phyloP scores from a whole-genome alignment of 208 protist species.

The Herpetomonas samuelpessoai region DNA sequence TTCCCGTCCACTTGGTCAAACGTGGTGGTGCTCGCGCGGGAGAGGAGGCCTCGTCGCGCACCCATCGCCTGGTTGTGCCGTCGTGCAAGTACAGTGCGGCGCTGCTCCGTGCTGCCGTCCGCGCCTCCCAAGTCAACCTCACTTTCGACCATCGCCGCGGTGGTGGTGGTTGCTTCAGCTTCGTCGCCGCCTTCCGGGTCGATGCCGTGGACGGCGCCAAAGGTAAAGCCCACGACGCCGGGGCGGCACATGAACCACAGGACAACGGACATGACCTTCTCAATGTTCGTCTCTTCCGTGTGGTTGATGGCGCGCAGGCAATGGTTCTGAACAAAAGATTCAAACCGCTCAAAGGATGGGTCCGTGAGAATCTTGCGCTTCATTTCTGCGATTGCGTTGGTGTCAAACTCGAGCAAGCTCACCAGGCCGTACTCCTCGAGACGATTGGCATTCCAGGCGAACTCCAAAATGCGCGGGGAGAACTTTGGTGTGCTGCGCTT shows the following conservation, averaged over 20 bases:
- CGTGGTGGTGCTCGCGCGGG: not conserved
- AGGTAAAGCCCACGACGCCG: constrained; percentile 27
- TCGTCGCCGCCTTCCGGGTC: not conserved
- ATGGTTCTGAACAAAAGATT: constrained; percentile 23
- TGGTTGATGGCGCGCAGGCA: constrained; percentile 12
- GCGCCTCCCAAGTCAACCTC: not conserved
- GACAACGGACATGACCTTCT: constrained; percentile 26
- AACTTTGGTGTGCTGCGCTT: constrained; percentile 1
- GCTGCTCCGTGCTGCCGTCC: not conserved
- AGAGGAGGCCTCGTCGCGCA: not conserved
- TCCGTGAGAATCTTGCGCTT: constrained; percentile 11
- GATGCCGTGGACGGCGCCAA: constrained; percentile 7
- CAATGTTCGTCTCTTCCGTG: constrained; percentile 5
- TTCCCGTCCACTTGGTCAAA: not conserved
- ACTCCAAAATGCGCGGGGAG: constrained; percentile 27
- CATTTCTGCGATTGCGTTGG: constrained; percentile 13
- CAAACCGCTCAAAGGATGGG: constrained; percentile 19
- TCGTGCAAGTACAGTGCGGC: not conserved
- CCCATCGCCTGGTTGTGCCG: not conserved
- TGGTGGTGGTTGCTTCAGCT: not conserved
- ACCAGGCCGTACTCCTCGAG: constrained; percentile 38
- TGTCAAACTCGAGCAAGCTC: constrained; percentile 17
- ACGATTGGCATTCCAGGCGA: constrained; percentile 31
- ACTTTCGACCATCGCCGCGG: not conserved
- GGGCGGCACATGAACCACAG: constrained; percentile 30